Conservation (phyloP, 305 asterid species). For the Fraxinus velutina region DNA sequence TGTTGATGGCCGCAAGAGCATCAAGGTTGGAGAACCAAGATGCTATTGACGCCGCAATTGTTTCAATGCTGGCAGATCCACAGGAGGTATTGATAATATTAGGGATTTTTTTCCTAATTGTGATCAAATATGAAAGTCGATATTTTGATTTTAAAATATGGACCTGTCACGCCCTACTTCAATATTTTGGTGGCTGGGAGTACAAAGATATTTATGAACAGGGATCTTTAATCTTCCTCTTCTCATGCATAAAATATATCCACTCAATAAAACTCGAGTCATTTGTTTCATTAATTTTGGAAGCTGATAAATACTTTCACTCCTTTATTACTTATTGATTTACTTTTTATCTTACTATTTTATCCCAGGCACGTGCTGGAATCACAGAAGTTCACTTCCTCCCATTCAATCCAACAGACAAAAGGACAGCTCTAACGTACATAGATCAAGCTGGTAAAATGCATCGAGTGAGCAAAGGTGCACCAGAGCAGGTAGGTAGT, state of each 20-base stretch:
- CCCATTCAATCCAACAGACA: conserved; percentile 57
- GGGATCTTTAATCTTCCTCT: background rate
- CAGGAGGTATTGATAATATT: conserved; percentile 28
- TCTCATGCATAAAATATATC: background rate
- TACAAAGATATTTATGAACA: background rate
- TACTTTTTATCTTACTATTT: background rate
- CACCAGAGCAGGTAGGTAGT: conserved; percentile 37
- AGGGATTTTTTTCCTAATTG: background rate
- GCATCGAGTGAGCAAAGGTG: conserved; percentile 62
- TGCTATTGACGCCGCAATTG: conserved; percentile 44
- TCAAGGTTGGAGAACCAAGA: conserved; percentile 45
- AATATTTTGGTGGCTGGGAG: background rate
- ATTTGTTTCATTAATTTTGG: background rate
- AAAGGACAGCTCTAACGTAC: conserved; percentile 54
- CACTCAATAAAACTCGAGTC: background rate
- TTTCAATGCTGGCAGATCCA: conserved; percentile 43
- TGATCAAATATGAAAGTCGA: background rate
- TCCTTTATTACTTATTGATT: background rate
- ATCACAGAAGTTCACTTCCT: conserved; percentile 52
- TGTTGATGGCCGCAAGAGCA: conserved; percentile 45
- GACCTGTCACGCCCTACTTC: background rate
- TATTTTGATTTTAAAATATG: background rate
- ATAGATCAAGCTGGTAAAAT: conserved; percentile 44
- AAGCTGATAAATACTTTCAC: background rate
- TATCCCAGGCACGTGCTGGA: conserved; percentile 46